These are phyloP conservation scores for Pseudomassariella vexata DNA, from an alignment of 2,329 filamentous ascomycete species.

Conservation along the genomic window DNA sequence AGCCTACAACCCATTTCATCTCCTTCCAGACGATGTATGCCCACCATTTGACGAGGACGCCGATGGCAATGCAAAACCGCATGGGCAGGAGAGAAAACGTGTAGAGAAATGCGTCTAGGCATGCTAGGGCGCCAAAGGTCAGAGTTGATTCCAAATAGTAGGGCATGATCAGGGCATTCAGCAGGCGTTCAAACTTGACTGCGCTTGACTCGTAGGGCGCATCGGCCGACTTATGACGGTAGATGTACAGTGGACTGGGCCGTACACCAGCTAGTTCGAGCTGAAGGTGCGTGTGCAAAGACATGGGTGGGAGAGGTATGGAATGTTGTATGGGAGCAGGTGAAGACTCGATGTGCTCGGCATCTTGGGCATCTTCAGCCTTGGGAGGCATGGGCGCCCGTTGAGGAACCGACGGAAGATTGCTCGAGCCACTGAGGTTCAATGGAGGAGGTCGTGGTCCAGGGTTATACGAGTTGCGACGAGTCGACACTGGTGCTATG, in stretches of 20 bases:
- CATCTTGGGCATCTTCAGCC: slow-evolving; percentile 7
- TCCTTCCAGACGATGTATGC: slow-evolving; percentile 66
- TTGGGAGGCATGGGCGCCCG: slow-evolving; percentile 10
- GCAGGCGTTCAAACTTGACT: slow-evolving; percentile 83
- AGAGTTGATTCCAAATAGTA: slow-evolving; percentile 78
- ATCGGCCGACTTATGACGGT: slow-evolving; percentile 50
- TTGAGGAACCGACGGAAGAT: slow-evolving; percentile 1
- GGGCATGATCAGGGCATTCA: slow-evolving; percentile 82
- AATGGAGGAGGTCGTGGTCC: slow-evolving; percentile 35
- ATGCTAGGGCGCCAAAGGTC: slow-evolving; percentile 83
- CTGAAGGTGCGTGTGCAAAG: slow-evolving; percentile 58
- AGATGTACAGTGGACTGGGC: slow-evolving; percentile 61
- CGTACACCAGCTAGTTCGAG: slow-evolving; percentile 57
- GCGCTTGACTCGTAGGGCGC: slow-evolving; percentile 85
- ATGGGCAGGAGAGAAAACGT: slow-evolving; percentile 93
- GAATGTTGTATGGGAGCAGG: slow-evolving; percentile 46
- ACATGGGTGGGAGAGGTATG: slow-evolving; percentile 62
- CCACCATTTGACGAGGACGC: slow-evolving; percentile 76
- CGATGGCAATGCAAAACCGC: slow-evolving; percentile 75
- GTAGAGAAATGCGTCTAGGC: slow-evolving; percentile 93
- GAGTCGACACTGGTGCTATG: slow-evolving; percentile 25
- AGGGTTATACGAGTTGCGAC: slow-evolving; percentile 47
- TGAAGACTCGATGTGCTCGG: slow-evolving; percentile 10
- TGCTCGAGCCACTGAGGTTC: slow-evolving; percentile 29
- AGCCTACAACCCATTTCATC: slow-evolving; percentile 62